Evolutionary conservation across 2,329 filamentous ascomycete species (phyloP), one percentile per base, ranked within the genome.

Genomic region (Neofusicoccum cordaticola): DNA sequence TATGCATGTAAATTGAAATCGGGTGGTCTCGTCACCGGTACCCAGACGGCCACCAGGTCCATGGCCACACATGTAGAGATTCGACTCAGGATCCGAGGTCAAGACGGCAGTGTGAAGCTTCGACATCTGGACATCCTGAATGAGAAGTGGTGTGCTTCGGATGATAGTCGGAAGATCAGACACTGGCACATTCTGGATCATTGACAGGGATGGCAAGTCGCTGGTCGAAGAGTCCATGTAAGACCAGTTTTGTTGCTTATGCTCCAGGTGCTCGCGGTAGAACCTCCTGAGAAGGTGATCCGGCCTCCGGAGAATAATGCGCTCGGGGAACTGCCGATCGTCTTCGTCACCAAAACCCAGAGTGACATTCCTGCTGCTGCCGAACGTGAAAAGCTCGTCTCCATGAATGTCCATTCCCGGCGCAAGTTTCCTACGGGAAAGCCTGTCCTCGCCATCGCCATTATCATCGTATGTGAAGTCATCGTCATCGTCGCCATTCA

Each of bases 281-380:
- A 97, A 91, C 52, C 87, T 84, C 57, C 86, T 85, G 13, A 97
- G 76, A 1, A 98, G 82, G 72, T 92, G 87, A 27, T 91, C 88
- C 0, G 95, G 92, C 15, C 94, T 87, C 63, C 87, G 86, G 39
- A 98, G 77, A 37, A 84, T 81, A 11, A 97, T 87, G 9, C 92
- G 90, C 75, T 98, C 95, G 0, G 95, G 95, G 71, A 90, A 96
- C 68, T 98, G 93, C 2, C 95, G 88, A 73, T 99, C 94, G 74
- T 97, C 93, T 71, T 96, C 90, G 73, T 99, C 93, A n/a, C 93
- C 93, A 66, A 98, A 89, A 1, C 95, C 95, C 22, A 99, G 85
- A 0, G 91, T 95, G 9, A 96, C 79, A 70, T 99, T 99, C 73
- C 95, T 96, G 78, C 97, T 99, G 78, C 93, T 98, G 57, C 95